A percentile compares a stretch with the other conserved stretches of the same genome.
Evolutionary conservation across 257 asterid genomes (phyloP).

Genomic region (Solanum verrucosum): DNA sequence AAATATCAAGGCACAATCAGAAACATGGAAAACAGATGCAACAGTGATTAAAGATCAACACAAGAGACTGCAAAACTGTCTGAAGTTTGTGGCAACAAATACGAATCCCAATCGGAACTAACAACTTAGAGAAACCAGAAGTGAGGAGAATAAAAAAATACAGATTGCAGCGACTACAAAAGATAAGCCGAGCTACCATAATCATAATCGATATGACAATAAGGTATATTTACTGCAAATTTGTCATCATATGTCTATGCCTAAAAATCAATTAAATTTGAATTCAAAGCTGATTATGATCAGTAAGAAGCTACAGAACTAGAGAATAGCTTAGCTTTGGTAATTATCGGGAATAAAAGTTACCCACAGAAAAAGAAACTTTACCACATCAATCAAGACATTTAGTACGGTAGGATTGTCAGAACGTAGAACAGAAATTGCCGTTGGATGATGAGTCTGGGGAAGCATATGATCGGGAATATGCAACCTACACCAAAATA

Average conservation of each 20-base stretch:
- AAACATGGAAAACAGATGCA: background rate
- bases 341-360: background rate
- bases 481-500: conserved; percentile 45
- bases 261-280: background rate
- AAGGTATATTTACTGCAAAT: background rate
- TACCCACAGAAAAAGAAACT: conserved; percentile 7
- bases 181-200: background rate
- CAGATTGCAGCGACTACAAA: background rate
- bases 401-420: conserved; percentile 68
- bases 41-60: background rate
- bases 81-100: background rate
- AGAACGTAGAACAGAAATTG: conserved; percentile 52
- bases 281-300: background rate
- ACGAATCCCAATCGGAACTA: background rate
- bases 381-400: conserved; percentile 86
- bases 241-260: background rate
- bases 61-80: background rate
- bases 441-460: conserved; percentile 78
- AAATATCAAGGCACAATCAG: background rate
- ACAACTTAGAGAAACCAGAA: background rate
- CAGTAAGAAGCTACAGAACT: background rate
- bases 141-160: background rate
- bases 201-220: background rate
- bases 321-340: background rate
- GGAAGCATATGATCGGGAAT: conserved; percentile 94